phyloP scores from a whole-genome alignment of 257 asterid genomes.

The Datura wrightii region DNA sequence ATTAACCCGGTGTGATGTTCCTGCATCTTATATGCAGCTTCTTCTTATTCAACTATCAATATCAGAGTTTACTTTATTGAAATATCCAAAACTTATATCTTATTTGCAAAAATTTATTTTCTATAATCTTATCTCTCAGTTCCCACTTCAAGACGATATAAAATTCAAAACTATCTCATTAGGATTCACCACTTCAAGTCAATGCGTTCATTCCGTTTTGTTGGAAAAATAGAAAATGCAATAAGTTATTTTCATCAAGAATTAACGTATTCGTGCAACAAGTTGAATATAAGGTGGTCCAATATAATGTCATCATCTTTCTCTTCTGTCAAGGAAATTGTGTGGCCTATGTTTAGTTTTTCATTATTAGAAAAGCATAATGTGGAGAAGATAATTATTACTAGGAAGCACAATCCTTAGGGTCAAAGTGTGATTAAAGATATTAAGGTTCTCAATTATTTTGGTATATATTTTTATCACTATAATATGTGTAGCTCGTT shows the following conservation, averaged over 20 bases:
- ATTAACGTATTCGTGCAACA: not conserved
- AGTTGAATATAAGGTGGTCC: not conserved
- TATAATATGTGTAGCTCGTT: too few species aligned
- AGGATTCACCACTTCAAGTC: not conserved
- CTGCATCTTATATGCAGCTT: not conserved
- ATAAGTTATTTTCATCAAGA: not conserved
- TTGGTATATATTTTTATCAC: too few species aligned
- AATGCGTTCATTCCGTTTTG: slow-evolving; percentile 9
- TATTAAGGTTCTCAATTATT: not conserved
- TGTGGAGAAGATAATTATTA: not conserved
- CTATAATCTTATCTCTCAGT: not conserved
- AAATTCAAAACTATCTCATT: not conserved
- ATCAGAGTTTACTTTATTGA: not conserved
- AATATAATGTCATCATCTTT: not conserved
- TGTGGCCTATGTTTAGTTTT: slow-evolving; percentile 14
- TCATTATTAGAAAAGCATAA: not conserved
- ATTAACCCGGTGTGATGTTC: not conserved
- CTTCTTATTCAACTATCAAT: not conserved
- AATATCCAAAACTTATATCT: not conserved
- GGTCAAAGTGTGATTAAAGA: not conserved
- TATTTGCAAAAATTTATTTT: not conserved
- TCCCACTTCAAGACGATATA: not conserved
- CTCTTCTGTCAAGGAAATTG: not conserved
- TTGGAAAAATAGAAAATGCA: not conserved
- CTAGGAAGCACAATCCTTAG: not conserved